A percentile compares a stretch with the other conserved stretches of the same genome.
These are phyloP conservation scores for Russula sp. DNA, from an alignment of 768 basidiomycete species.

Conservation along the genomic window DNA sequence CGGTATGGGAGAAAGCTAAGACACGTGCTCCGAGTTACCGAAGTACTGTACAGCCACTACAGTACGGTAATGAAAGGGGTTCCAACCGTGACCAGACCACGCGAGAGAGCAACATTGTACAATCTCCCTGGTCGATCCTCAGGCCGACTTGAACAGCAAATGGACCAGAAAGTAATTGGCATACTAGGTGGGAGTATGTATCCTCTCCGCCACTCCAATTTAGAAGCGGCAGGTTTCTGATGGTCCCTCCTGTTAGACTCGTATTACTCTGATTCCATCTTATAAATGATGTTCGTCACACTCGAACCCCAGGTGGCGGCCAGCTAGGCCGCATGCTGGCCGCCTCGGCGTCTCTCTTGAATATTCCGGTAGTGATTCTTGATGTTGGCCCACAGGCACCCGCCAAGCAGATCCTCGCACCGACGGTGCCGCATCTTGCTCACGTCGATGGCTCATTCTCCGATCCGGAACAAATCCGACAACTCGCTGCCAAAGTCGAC, in stretches of 20 bases:
- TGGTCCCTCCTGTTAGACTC: slow-evolving; percentile 1
- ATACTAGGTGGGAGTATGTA: slow-evolving; percentile 37
- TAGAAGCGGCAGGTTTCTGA: not conserved
- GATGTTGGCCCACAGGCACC: slow-evolving; percentile 77
- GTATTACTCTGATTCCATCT: not conserved
- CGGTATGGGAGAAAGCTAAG: no score
- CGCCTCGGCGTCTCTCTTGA: slow-evolving; percentile 80
- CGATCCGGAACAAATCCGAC: slow-evolving; percentile 68
- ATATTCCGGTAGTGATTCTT: slow-evolving; percentile 77
- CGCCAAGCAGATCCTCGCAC: slow-evolving; percentile 80
- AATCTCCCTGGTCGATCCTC: no score
- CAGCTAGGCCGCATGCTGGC: slow-evolving; percentile 98
- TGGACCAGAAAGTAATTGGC: slow-evolving; percentile 32
- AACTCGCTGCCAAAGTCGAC: slow-evolving; percentile 76
- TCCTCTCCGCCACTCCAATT: not conserved
- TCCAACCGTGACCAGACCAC: no score
- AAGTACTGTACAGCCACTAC: no score
- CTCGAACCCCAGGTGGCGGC: slow-evolving; percentile 67
- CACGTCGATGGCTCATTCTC: slow-evolving; percentile 91
- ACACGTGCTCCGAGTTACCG: no score
- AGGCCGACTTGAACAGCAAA: not conserved
- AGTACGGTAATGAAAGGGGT: no score
- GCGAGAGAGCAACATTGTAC: no score
- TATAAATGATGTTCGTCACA: not conserved
- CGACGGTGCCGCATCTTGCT: slow-evolving; percentile 39